Base-by-base conservation (phyloP, 768 basidiomycete genomes). In the Astraeus odoratus region DNA sequence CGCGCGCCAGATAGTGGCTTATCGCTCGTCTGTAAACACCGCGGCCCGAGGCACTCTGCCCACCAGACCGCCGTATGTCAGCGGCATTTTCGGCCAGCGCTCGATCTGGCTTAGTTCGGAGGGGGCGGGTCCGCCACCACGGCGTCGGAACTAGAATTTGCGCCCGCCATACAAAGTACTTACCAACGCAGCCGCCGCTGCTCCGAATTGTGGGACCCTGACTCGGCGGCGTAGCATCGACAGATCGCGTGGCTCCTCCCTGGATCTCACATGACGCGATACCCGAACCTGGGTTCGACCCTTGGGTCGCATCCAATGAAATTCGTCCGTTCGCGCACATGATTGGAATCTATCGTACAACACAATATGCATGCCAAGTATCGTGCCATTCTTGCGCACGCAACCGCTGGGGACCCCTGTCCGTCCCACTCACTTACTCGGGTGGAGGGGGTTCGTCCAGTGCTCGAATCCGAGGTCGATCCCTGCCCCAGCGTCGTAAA, bases 381-480 rank as follows among this genome's bases (percentile, higher is more conserved):
- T 15, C 5, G 16, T 22, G 13, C 30, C 30, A 31, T 31, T n/a
- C 10, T 12, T 4, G 30, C n/a, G 12, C 22, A 39, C 23, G n/a
- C 4, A 9, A 23, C 15, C 25, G 13, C 18, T 41, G 39, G 39
- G 6, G 26, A 29, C 8, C 39, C 39, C 39, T 41, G 25, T 18
- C 39, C 39, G 27, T 3, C 26, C 25, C 22, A 18, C 31, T 36
- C 51, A 19, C 48, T 39, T 49, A 44, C 24, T 34, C 46, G 22
- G 26, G 33, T n/a, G n/a, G 27, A 39, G 48, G 23, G 44, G 38
- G 27, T 30, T 20, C 13, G 63, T 59, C 83, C 81, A 83, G 56
- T 84, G 64, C n/a, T 81, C 80, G 54, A 85, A 84, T 8, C 82
- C 82, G 38, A 84, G 75, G 38, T 82, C 78, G 43, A 83, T 67